phyloP scores from a whole-genome alignment of 73 alveolate species.

The Blepharisma japonicum region DNA sequence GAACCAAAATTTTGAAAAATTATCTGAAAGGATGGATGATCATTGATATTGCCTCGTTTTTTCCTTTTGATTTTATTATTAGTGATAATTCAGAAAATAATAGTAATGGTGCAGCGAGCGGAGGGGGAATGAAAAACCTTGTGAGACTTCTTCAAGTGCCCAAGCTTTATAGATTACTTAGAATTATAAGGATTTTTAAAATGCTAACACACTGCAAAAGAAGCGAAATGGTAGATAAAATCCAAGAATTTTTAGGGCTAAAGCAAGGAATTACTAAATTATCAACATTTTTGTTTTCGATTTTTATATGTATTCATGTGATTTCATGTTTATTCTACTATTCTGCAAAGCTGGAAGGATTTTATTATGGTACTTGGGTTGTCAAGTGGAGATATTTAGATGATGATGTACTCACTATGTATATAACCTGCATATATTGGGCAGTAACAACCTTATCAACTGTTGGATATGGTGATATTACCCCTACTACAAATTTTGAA shows the following conservation, averaged over 20 bases:
- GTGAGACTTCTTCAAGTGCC: constrained; percentile 47
- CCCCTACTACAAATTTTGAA: constrained; percentile 52
- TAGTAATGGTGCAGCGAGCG: not conserved
- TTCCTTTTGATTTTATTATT: constrained; percentile 37
- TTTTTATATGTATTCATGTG: constrained; percentile 67
- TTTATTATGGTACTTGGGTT: constrained; percentile 88
- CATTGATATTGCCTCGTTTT: constrained; percentile 51
- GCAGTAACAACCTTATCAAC: constrained; percentile 69
- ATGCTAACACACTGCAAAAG: constrained; percentile 33
- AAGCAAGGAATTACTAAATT: constrained; percentile 73
- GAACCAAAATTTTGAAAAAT: constrained; percentile 38
- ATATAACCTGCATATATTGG: constrained; percentile 62
- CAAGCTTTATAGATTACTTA: constrained; percentile 52
- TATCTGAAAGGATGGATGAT: constrained; percentile 60
- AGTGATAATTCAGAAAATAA: not conserved
- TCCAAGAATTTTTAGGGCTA: constrained; percentile 48
- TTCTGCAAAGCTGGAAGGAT: constrained; percentile 74
- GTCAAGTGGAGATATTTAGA: constrained; percentile 57
- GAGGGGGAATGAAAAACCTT: constrained; percentile 6
- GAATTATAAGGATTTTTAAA: constrained; percentile 40
- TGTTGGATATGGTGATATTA: constrained; percentile 81
- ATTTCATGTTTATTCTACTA: constrained; percentile 82
- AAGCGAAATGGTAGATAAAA: constrained; percentile 25
- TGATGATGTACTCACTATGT: constrained; percentile 30
- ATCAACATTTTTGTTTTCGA: constrained; percentile 53